Conservation (phyloP, 768 basidiomycete species). For the Xerocomus spinulosus region DNA sequence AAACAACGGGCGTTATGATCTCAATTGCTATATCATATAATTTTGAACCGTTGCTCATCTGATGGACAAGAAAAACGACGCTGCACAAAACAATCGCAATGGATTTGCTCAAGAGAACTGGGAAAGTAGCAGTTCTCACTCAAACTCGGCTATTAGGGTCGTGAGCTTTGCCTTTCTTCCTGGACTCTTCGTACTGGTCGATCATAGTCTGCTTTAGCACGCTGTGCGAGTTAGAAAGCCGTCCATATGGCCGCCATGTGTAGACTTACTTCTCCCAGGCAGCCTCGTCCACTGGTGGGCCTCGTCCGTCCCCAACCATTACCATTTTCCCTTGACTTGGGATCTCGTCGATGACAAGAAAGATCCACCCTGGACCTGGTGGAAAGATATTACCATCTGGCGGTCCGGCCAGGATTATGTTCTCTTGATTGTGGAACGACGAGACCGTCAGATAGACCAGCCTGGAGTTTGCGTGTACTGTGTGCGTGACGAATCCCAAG, state of each 20-base stretch:
- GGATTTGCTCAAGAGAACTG: neutral
- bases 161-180: slow-evolving; percentile 25
- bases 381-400: slow-evolving; percentile 65
- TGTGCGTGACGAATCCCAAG: slow-evolving; percentile 76
- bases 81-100: slow-evolving; percentile 1
- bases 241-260: neutral
- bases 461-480: slow-evolving; percentile 72
- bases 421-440: slow-evolving; percentile 38
- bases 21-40: slow-evolving; percentile 7
- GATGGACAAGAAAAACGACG: slow-evolving; percentile 2
- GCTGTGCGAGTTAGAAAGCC: slow-evolving; percentile 29
- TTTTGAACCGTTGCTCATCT: slow-evolving; percentile 2
- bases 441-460: slow-evolving; percentile 58
- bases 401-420: slow-evolving; percentile 58
- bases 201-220: slow-evolving; percentile 44
- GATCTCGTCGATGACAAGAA: slow-evolving; percentile 58
- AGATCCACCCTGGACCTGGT: slow-evolving; percentile 78
- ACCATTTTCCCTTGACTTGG: slow-evolving; percentile 60
- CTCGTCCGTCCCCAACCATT: slow-evolving; percentile 63
- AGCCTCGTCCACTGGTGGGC: slow-evolving; percentile 52
- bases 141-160: slow-evolving; percentile 2
- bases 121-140: slow-evolving; percentile 3
- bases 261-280: slow-evolving; percentile 57
- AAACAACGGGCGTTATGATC: slow-evolving; percentile 80
- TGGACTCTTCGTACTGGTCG: slow-evolving; percentile 47